Percentiles rank a stretch among this genome's conserved stretches.
Conservation (phyloP, 257 asterid genomes). For the Penstemon davidsonii region DNA sequence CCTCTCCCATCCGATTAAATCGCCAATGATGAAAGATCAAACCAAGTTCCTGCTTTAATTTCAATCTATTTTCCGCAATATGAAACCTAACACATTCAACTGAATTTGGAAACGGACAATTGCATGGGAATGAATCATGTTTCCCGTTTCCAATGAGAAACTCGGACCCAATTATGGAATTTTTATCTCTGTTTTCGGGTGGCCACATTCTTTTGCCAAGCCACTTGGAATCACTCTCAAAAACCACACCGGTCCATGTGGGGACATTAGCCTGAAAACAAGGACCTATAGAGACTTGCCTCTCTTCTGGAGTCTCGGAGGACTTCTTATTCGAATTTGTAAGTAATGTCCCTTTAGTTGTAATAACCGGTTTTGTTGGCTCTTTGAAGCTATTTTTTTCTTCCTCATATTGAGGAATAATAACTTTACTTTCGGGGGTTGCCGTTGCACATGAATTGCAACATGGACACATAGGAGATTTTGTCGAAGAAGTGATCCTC, state of each 20-base stretch:
- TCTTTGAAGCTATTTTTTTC: slow-evolving; percentile 28
- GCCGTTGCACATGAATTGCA: slow-evolving; percentile 41
- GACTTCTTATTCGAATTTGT: slow-evolving; percentile 20
- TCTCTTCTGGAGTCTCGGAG: slow-evolving; percentile 28
- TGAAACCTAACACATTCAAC: slow-evolving; percentile 74
- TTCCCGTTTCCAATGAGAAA: slow-evolving; percentile 52
- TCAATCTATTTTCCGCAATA: slow-evolving; percentile 62
- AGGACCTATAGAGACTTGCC: slow-evolving; percentile 48
- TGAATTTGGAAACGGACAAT: slow-evolving; percentile 47
- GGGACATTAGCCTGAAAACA: slow-evolving; percentile 67
- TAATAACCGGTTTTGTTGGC: slow-evolving; percentile 22
- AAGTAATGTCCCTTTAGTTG: slow-evolving; percentile 25
- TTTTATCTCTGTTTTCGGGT: slow-evolving; percentile 35
- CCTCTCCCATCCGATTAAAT: slow-evolving; percentile 83
- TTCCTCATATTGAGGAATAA: slow-evolving; percentile 32
- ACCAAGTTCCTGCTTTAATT: slow-evolving; percentile 57
- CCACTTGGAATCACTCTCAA: slow-evolving; percentile 75
- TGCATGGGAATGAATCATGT: slow-evolving; percentile 32
- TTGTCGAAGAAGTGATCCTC: slow-evolving; percentile 39
- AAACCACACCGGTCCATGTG: slow-evolving; percentile 53
- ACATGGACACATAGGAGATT: slow-evolving; percentile 39
- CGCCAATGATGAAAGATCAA: slow-evolving; percentile 49
- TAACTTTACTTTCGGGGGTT: slow-evolving; percentile 30
- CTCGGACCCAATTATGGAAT: slow-evolving; percentile 21
- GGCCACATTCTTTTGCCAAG: slow-evolving; percentile 65